Base-by-base conservation (phyloP, 352 stramenopile genomes). In the Phytophthora fragariaefolia region DNA sequence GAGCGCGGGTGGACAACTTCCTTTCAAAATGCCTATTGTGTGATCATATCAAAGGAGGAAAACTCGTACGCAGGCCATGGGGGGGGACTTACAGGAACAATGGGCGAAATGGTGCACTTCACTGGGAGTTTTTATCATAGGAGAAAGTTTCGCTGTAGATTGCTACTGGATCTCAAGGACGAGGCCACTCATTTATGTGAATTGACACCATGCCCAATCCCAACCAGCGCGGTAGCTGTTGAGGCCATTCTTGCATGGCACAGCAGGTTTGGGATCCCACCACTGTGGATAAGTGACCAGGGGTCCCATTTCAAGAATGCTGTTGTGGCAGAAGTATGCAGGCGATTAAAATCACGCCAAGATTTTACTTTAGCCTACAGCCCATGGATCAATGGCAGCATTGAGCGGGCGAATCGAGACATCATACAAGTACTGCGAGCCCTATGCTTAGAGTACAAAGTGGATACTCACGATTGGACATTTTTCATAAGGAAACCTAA, bases 351-450 rank as follows among this genome's bases (percentile, higher is more conserved):
- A 12, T 40, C 27, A 22, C 0, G 65, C 0, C 73, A 81, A 45
- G 20, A 71, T 12, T 71, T 78, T 32, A 61, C 59, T 8, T 24
- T 66, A 5, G 49, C 61, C 3, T 80, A 77, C 58, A 48, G 22
- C 3, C 68, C 67, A n/a, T 78, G 71, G 74, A 68, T 71, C 7
- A 79, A 77, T 34, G 74, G 67, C 4, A 70, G 63, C 15, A 58
- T 79, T 15, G 67, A 79, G 28, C 47, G 66, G 1, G 17, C 71
- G 1, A 83, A 80, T 20, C 58, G 60, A 2, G 66, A 83, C 28
- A 52, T 74, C 7, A 34, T 80, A 1, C 59, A 78, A 52, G 75
- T 78, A 6, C 4, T 76, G 2, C 22, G 69, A 17, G 60, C 27
- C 1, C 18, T 77, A 13, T 53, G 49, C 4, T 23, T 71, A 0